Evolutionary conservation across 2,329 filamentous ascomycete species (phyloP).

Genomic region (Talaromyces sp.): DNA sequence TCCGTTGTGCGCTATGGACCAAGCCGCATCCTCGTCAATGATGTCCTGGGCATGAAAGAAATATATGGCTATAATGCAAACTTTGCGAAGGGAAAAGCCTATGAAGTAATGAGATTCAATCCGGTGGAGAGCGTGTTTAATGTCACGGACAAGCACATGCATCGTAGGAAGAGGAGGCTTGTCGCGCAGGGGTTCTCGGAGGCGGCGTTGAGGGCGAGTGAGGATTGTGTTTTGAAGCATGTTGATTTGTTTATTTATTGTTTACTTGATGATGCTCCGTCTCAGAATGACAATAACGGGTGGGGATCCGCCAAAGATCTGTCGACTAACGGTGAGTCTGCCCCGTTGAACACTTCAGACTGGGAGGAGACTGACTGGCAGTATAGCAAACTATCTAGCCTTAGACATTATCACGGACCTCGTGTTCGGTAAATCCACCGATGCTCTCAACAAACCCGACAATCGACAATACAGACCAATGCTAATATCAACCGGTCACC

Average conservation of each 20-base stretch:
- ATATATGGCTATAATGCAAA: constrained; percentile 10
- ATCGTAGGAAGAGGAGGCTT: constrained; percentile 12
- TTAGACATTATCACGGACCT: constrained; percentile 11
- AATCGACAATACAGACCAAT: constrained; percentile 12
- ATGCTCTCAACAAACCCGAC: constrained; percentile 5
- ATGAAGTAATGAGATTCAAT: constrained; percentile 6
- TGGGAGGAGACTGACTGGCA: background rate
- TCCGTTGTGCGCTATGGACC: constrained; percentile 10
- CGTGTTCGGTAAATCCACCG: constrained; percentile 14
- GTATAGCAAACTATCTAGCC: constrained; percentile 8
- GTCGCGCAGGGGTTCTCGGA: constrained; percentile 13
- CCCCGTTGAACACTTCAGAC: background rate
- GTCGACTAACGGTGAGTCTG: background rate
- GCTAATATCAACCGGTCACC: constrained; percentile 1
- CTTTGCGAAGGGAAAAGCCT: constrained; percentile 1
- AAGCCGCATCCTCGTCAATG: constrained; percentile 8
- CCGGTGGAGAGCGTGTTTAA: constrained; percentile 11
- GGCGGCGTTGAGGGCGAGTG: constrained; percentile 11
- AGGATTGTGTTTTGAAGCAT: constrained; percentile 7
- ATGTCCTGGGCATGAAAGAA: constrained; percentile 5
- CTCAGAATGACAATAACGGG: background rate
- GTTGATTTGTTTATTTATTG: constrained; percentile 1
- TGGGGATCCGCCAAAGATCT: constrained; percentile 9
- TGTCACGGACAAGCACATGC: constrained; percentile 11
- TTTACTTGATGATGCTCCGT: background rate